Evolutionary conservation across 2,329 filamentous ascomycete genomes (phyloP).

Genomic region (Arthrobotrys conoides): DNA sequence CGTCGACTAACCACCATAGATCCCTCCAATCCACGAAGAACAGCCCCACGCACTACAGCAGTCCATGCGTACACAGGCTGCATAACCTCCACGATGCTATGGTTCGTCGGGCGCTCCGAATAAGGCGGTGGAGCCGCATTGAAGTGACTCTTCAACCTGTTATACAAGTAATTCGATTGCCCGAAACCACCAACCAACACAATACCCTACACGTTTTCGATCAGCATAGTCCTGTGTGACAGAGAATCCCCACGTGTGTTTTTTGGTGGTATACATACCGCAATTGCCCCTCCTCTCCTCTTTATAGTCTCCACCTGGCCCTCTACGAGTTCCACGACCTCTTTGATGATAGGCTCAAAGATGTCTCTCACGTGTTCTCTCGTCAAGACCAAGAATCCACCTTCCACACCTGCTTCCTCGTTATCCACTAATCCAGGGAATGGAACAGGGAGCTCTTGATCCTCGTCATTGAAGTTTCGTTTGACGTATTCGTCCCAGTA

Average conservation of each 20-base stretch:
- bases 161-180: slow-evolving; percentile 82
- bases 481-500: slow-evolving; percentile 91
- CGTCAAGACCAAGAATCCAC: slow-evolving; percentile 81
- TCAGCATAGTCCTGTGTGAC: slow-evolving; percentile 48
- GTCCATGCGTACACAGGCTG: slow-evolving; percentile 87
- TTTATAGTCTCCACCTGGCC: slow-evolving; percentile 77
- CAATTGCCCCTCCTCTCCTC: slow-evolving; percentile 74
- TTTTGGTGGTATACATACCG: slow-evolving; percentile 51
- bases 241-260: slow-evolving; percentile 8
- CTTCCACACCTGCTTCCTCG: slow-evolving; percentile 80
- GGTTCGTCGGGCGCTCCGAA: slow-evolving; percentile 79
- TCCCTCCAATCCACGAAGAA: slow-evolving; percentile 80
- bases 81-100: slow-evolving; percentile 80
- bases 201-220: slow-evolving; percentile 73
- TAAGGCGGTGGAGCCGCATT: slow-evolving; percentile 72
- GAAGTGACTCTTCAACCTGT: slow-evolving; percentile 79
- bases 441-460: slow-evolving; percentile 82
- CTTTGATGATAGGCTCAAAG: slow-evolving; percentile 81
- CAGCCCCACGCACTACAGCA: slow-evolving; percentile 82
- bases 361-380: slow-evolving; percentile 72
- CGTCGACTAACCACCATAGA: slow-evolving; percentile 82
- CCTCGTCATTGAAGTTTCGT: slow-evolving; percentile 84
- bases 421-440: slow-evolving; percentile 83
- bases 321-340: slow-evolving; percentile 78
- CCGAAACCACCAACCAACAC: slow-evolving; percentile 86